These are phyloP conservation scores for Eremochloa ophiuroides DNA, from an alignment of 176 grass and related monocot genomes.

Conservation along the genomic window DNA sequence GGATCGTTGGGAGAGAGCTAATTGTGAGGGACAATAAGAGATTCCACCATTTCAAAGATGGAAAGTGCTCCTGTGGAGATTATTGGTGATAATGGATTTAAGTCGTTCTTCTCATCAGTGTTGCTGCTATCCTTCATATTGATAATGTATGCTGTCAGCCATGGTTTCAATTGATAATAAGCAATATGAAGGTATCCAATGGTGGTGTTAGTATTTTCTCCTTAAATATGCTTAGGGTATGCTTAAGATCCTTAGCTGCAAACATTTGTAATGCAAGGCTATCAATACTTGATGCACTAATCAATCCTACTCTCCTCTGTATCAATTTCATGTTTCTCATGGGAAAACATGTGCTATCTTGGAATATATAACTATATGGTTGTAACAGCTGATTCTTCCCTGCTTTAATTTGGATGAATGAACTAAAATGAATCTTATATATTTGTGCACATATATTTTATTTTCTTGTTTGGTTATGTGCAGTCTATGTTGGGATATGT, in stretches of 20 bases:
- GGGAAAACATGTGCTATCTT: neutral
- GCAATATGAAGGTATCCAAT: constrained; percentile 11
- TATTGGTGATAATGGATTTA: constrained; percentile 62
- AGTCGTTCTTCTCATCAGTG: neutral
- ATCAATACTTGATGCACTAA: neutral
- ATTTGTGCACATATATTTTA: neutral
- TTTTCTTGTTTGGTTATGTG: neutral
- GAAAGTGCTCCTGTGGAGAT: constrained; percentile 85
- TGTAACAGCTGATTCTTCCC: neutral
- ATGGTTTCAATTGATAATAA: constrained; percentile 23
- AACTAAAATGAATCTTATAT: neutral
- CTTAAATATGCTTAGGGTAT: neutral
- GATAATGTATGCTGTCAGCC: constrained; percentile 21
- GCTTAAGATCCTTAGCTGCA: neutral
- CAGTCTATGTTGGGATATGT: neutral
- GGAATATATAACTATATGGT: neutral
- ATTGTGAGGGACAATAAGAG: constrained; percentile 90
- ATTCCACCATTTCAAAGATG: constrained; percentile 92
- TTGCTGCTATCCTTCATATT: neutral
- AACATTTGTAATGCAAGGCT: neutral
- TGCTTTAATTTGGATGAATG: neutral
- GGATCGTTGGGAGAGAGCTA: constrained; percentile 81
- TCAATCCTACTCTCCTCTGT: neutral
- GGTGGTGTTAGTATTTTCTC: neutral
- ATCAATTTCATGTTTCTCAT: neutral